A percentile compares a stretch with the other conserved stretches of the same genome.
Conservation (phyloP, 2,329 filamentous ascomycete species). For the Talaromyces marneffei region DNA sequence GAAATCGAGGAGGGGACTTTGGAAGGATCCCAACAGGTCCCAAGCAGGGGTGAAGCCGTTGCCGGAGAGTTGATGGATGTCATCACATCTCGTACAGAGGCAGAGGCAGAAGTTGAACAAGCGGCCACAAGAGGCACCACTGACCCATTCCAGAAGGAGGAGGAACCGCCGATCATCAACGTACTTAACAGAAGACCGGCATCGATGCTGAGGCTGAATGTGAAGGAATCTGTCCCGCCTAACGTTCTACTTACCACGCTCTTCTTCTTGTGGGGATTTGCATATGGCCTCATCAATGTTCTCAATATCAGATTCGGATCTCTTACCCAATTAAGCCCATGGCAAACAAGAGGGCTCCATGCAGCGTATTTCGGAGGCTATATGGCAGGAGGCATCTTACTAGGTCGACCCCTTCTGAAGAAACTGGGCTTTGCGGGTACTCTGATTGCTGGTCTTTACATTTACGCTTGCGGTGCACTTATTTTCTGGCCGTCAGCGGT, state of each 20-base stretch:
- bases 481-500: constrained; percentile 4
- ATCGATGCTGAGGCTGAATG: not conserved
- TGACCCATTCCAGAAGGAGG: not conserved
- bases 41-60: not conserved
- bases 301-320: not conserved
- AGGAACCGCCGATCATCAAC: not conserved
- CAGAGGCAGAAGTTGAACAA: not conserved
- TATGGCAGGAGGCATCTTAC: not conserved
- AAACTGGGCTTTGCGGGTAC: not conserved
- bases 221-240: not conserved
- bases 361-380: not conserved
- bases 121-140: not conserved
- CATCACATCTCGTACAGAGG: not conserved
- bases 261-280: constrained; percentile 5
- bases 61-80: not conserved
- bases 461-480: constrained; percentile 3
- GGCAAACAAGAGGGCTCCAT: not conserved
- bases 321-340: not conserved
- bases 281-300: not conserved
- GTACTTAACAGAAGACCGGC: not conserved
- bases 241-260: not conserved
- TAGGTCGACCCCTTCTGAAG: not conserved
- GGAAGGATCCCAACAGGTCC: not conserved
- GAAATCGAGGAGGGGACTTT: not conserved
- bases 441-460: constrained; percentile 5